Base-by-base conservation (phyloP, 495 filamentous ascomycete species). In the Penicilliopsis zonata region DNA sequence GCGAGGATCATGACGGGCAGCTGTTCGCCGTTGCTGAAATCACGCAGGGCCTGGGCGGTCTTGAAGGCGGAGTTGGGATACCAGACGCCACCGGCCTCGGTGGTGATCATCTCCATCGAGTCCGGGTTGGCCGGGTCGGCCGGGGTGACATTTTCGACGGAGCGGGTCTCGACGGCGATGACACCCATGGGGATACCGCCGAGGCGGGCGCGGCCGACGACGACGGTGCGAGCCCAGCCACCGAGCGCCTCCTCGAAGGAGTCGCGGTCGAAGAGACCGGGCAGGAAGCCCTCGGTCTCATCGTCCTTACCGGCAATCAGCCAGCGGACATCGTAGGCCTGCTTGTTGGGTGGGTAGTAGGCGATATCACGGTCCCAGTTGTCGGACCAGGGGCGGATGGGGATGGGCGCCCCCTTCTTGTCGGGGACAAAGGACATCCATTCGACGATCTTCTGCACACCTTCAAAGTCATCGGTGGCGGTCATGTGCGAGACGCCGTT, bases 401-500 rank as follows among this genome's bases (percentile, higher is more conserved):
- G 90, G 7, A 90, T 78, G 4, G 88, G 87, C 46, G 78, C 76
- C 44, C 78, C 75, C 60, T 86, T 92, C 69, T 83, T 86, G 52
- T 94, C 92, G 15, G 90, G 90, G 14, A 98, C 82, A 52, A 84
- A 98, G 3, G 86, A 82, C 66, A 98, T 76, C 90, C 90, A 98
- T 46, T 93, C 79, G 18, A 96, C 81, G 50, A 98, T 96, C 76
- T 94, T 93, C 59, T 82, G 79, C 9, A 98, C 86, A 71, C 90
- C 90, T 40, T 86, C 86, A 37, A 96, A 96, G 68, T 98, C 90
- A 52, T 98, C 90, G 47, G 78, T 82, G 50, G 90, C 90, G 39
- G 88, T 95, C 80, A 96, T 82, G 65, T 98, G 90, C 6, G 92
- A 96, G 16, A 98, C 92, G 72, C 90, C 90, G 53, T 98, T 98